phyloP scores from a whole-genome alignment of 495 filamentous ascomycete genomes.

The Daldinia bambusicola region DNA sequence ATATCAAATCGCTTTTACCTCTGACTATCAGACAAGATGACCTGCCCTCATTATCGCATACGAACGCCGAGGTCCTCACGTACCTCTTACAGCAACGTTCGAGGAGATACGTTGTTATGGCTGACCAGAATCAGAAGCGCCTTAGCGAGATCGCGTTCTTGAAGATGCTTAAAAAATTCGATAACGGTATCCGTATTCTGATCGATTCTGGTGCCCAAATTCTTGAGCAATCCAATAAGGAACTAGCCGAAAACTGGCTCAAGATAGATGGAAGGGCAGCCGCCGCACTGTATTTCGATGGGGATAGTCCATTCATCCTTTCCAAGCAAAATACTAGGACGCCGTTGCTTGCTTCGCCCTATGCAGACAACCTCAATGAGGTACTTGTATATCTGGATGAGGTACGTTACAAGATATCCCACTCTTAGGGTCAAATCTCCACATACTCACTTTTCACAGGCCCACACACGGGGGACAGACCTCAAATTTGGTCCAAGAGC shows the following conservation, averaged over 20 bases:
- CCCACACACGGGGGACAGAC: slow-evolving; percentile 62
- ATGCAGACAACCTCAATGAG: slow-evolving; percentile 51
- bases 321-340: slow-evolving; percentile 31
- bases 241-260: slow-evolving; percentile 61
- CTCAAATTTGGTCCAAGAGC: slow-evolving; percentile 54
- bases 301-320: slow-evolving; percentile 54
- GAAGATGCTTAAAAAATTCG: slow-evolving; percentile 38
- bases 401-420: slow-evolving; percentile 7
- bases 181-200: slow-evolving; percentile 53
- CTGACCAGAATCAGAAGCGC: slow-evolving; percentile 41
- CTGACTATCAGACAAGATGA: slow-evolving; percentile 63
- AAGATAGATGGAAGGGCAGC: slow-evolving; percentile 47
- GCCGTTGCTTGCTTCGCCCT: slow-evolving; percentile 54
- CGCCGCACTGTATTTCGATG: slow-evolving; percentile 49
- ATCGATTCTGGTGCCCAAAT: slow-evolving; percentile 64
- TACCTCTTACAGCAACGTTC: slow-evolving; percentile 59
- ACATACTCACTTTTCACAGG: slow-evolving; percentile 26
- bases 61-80: slow-evolving; percentile 63
- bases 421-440: background rate
- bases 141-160: slow-evolving; percentile 54
- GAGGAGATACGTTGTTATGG: slow-evolving; percentile 51
- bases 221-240: slow-evolving; percentile 55
- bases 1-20: slow-evolving; percentile 59
- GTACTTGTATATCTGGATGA: slow-evolving; percentile 52
- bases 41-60: slow-evolving; percentile 56